Base-by-base conservation (phyloP, 2,329 filamentous ascomycete species). In the Ilyonectria sp. region DNA sequence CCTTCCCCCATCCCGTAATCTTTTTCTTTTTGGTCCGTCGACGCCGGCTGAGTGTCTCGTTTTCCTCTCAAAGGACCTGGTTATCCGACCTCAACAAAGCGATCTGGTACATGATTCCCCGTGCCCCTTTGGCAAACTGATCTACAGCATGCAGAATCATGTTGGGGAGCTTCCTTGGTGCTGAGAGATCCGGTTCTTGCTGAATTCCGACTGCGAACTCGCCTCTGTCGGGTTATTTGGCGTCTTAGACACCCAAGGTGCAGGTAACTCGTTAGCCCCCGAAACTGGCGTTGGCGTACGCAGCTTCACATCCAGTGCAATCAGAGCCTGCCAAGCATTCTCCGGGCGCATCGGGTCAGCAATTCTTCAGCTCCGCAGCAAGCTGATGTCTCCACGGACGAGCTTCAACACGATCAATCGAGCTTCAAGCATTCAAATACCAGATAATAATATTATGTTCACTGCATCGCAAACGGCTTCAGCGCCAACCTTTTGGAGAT, bases 21-120 rank as follows among this genome's bases (percentile, higher is more conserved):
- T n/a, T 19, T n/a, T 44, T 44, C 40, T 44, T 44, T 19, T 44
- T 44, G 7, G 40, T 19, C 40, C 40, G 40, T 44, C 40, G 40
- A 44, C 40, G 40, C n/a, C 40, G 40, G n/a, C 40, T 44, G 40
- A 44, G 40, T 44, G 40, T 44, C 40, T 44, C 40, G n/a, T 44
- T 44, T 19, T 44, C 40, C 40, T 44, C n/a, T 19, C 40, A 17
- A 44, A 44, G 40, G 40, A 44, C n/a, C 40, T 19, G 13, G n/a
- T 44, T 44, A n/a, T 44, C 40, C 40, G 40, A 44, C 40, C n/a
- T 44, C 15, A 44, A 19, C 40, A 44, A 44, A n/a, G 40, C 40
- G 40, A 44, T 44, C 40, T n/a, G 40, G 40, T 44, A 19, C n/a
- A 44, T 44, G n/a, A 2, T 44, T 44, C 40, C 40, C n/a, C 40